Conservation (phyloP, 1,139 yeast genomes). For the Geotrichum citri-aurantii region DNA sequence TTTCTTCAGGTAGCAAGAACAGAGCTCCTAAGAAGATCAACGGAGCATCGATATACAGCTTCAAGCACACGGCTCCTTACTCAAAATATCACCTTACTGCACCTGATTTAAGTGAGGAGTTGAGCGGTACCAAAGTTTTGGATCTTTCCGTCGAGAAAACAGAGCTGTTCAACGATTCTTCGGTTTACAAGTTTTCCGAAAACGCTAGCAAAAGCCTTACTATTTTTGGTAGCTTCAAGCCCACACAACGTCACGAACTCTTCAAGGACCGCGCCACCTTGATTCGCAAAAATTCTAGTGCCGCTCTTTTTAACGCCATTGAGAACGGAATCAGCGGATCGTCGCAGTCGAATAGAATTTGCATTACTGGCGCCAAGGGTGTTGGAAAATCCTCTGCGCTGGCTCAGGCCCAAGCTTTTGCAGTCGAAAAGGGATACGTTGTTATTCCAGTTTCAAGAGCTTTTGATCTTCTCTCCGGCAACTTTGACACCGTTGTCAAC, state of each 20-base stretch:
- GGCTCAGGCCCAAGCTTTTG: constrained; percentile 65
- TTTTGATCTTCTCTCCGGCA: constrained; percentile 59
- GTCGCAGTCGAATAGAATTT: constrained; percentile 46
- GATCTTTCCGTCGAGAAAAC: background rate
- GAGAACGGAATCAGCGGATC: constrained; percentile 25
- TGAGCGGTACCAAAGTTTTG: constrained; percentile 17
- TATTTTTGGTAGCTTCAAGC: constrained; percentile 43
- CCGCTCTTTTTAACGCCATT: constrained; percentile 32
- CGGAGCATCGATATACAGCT: constrained; percentile 26
- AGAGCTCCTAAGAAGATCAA: constrained; percentile 30
- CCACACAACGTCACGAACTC: constrained; percentile 49
- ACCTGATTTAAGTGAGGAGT: constrained; percentile 22
- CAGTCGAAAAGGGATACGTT: constrained; percentile 46
- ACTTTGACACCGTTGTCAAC: constrained; percentile 60
- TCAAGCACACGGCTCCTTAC: constrained; percentile 31
- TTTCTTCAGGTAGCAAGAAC: constrained; percentile 2
- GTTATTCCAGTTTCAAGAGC: constrained; percentile 65
- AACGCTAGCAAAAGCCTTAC: constrained; percentile 30
- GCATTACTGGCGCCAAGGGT: constrained; percentile 68
- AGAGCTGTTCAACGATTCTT: constrained; percentile 15
- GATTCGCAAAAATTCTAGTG: constrained; percentile 37
- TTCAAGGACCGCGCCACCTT: constrained; percentile 45
- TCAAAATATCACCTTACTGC: constrained; percentile 26
- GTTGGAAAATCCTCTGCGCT: constrained; percentile 73
- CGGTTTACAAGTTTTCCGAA: constrained; percentile 25